phyloP scores from a whole-genome alignment of 352 stramenopile species.

The Globisporangium barbulae region DNA sequence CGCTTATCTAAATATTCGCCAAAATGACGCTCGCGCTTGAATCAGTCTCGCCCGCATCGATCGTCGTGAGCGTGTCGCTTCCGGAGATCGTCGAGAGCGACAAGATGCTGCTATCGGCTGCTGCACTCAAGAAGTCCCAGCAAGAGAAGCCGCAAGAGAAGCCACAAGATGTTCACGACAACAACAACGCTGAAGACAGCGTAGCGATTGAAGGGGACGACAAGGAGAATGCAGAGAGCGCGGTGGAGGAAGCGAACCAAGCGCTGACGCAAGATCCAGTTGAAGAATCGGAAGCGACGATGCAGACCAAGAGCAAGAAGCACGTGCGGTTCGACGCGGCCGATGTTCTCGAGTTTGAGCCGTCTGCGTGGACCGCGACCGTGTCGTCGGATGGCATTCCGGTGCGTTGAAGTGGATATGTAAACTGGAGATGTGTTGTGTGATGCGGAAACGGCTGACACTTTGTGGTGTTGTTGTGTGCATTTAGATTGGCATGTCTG shows the following conservation, averaged over 20 bases:
- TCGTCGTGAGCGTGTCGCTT: constrained; percentile 1
- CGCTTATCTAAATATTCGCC: neutral
- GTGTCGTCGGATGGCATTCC: constrained; percentile 75
- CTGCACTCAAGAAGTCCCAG: neutral
- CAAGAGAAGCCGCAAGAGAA: neutral
- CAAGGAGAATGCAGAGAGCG: constrained; percentile 2
- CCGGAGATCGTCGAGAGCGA: constrained; percentile 1
- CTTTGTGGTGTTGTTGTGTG: neutral
- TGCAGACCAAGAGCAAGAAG: constrained; percentile 26
- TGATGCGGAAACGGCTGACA: neutral
- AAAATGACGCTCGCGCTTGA: constrained; percentile 1
- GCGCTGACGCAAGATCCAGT: neutral
- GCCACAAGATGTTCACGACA: neutral
- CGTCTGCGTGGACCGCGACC: constrained; percentile 76
- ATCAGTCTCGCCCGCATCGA: neutral
- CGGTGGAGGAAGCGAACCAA: constrained; percentile 2
- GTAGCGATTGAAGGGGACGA: neutral
- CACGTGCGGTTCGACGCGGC: constrained; percentile 56
- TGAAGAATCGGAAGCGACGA: neutral
- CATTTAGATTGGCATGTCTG: constrained; percentile 61
- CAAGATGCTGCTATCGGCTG: neutral
- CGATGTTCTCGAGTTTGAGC: constrained; percentile 80
- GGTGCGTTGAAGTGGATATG: constrained; percentile 26
- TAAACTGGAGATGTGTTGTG: neutral
- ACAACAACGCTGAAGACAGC: neutral